Evolutionary conservation across 371 early-diverging fungal genomes (phyloP).

Genomic region (Mortierella sp.): DNA sequence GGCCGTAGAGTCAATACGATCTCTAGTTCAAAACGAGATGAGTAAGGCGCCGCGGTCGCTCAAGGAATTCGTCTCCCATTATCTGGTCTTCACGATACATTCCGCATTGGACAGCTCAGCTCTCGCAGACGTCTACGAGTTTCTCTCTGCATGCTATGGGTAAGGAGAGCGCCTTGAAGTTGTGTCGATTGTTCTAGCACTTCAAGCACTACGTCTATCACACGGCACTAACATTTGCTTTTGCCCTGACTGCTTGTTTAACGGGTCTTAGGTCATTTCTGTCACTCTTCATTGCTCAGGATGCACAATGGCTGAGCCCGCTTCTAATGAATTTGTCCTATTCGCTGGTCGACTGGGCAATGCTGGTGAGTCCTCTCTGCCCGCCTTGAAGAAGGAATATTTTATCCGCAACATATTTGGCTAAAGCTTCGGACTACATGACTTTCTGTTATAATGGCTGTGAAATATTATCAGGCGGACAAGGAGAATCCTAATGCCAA

Average conservation of each 20-base stretch:
- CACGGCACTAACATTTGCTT: background rate
- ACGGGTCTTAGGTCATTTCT: constrained; percentile 40
- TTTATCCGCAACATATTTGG: background rate
- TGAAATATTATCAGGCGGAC: constrained; percentile 33
- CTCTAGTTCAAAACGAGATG: constrained; percentile 13
- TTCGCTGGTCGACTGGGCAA: constrained; percentile 43
- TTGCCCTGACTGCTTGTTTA: too few species aligned
- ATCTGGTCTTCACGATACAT: constrained; percentile 34
- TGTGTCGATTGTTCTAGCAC: too few species aligned
- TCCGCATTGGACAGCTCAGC: constrained; percentile 21
- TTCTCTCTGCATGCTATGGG: constrained; percentile 33
- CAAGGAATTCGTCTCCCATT: constrained; percentile 31
- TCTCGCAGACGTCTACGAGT: constrained; percentile 30
- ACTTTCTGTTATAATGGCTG: too few species aligned
- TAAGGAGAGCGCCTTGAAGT: constrained; percentile 8
- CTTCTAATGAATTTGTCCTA: constrained; percentile 35
- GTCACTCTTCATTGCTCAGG: constrained; percentile 15
- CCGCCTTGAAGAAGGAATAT: background rate
- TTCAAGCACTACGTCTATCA: too few species aligned
- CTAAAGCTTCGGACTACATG: too few species aligned
- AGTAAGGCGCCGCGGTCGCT: constrained; percentile 13
- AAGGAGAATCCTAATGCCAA: constrained; percentile 35
- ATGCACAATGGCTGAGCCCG: constrained; percentile 37
- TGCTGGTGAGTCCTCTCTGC: constrained; percentile 10
- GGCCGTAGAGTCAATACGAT: constrained; percentile 31